These are phyloP conservation scores for Magnolia sinica DNA, from an alignment of 164 flowering plant species.

Conservation along the genomic window DNA sequence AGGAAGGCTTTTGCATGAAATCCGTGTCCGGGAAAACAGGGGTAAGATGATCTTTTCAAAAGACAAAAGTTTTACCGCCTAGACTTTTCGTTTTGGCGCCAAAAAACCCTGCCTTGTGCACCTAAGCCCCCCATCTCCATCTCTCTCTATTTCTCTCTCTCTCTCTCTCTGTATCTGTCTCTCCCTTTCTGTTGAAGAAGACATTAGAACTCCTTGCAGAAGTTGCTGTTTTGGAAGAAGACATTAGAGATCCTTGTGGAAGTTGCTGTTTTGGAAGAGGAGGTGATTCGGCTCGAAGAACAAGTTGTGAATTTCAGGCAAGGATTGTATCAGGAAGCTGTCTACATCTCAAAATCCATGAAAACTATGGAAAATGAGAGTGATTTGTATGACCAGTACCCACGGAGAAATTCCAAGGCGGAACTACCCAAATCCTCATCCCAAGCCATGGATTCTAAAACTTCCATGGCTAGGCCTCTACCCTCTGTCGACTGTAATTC, in stretches of 20 bases:
- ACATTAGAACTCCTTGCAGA: too few species aligned
- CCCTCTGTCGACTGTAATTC: constrained; percentile 26
- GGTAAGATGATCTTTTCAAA: too few species aligned
- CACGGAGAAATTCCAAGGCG: constrained; percentile 21
- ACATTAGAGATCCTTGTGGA: constrained; percentile 88
- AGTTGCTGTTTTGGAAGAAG: constrained; percentile 20
- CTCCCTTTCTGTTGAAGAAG: too few species aligned
- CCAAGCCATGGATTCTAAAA: constrained; percentile 18
- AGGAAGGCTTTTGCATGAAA: too few species aligned
- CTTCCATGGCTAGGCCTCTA: constrained; percentile 19
- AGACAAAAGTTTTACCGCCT: too few species aligned
- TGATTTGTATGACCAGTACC: constrained; percentile 24
- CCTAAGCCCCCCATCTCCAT: too few species aligned
- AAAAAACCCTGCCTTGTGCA: too few species aligned
- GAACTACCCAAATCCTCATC: constrained; percentile 27
- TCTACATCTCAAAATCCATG: constrained; percentile 61
- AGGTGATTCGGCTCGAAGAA: constrained; percentile 86
- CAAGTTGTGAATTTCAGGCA: constrained; percentile 78
- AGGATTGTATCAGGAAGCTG: constrained; percentile 81
- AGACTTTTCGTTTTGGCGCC: too few species aligned
- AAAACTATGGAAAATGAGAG: constrained; percentile 22
- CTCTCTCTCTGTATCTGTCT: too few species aligned
- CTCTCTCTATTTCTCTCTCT: too few species aligned
- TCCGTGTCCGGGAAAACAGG: too few species aligned
- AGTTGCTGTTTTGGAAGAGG: constrained; percentile 95